Conservation (phyloP, 2,329 filamentous ascomycete species). For the Colletotrichum endophyticum region DNA sequence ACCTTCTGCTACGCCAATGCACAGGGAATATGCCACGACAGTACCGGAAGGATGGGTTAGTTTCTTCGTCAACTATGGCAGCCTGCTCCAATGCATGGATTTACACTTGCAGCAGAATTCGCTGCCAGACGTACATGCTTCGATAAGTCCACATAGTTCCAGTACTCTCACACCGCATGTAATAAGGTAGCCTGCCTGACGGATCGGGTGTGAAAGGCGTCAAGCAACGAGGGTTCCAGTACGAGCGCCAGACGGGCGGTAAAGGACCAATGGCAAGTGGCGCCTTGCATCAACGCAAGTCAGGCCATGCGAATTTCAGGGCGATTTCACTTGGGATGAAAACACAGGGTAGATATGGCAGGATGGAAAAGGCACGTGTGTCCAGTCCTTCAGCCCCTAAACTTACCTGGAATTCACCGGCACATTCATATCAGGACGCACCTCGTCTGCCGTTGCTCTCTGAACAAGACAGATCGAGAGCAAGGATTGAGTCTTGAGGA, state of each 20-base stretch:
- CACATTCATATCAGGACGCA: not conserved
- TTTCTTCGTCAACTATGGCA: not conserved
- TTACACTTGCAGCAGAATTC: not conserved
- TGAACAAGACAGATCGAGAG: not conserved
- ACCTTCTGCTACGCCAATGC: not conserved
- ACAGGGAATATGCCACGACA: not conserved
- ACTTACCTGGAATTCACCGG: not conserved
- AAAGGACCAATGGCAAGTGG: not conserved
- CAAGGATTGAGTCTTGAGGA: not conserved
- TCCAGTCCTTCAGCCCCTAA: not conserved
- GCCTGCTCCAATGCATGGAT: not conserved
- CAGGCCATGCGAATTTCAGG: not conserved
- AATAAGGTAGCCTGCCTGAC: not conserved
- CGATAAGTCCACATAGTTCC: not conserved
- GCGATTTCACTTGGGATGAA: not conserved
- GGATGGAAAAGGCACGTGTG: not conserved
- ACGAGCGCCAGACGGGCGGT: not conserved
- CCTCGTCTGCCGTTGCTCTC: not conserved
- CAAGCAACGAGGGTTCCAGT: not conserved
- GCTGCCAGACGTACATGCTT: not conserved
- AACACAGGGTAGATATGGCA: not conserved
- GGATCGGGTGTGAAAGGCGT: not conserved
- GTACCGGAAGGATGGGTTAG: not conserved
- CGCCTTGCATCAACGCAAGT: not conserved
- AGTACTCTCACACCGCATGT: not conserved